These are phyloP conservation scores for Penicillium janthinellum DNA, from an alignment of 2,329 filamentous ascomycete genomes.

Conservation along the genomic window DNA sequence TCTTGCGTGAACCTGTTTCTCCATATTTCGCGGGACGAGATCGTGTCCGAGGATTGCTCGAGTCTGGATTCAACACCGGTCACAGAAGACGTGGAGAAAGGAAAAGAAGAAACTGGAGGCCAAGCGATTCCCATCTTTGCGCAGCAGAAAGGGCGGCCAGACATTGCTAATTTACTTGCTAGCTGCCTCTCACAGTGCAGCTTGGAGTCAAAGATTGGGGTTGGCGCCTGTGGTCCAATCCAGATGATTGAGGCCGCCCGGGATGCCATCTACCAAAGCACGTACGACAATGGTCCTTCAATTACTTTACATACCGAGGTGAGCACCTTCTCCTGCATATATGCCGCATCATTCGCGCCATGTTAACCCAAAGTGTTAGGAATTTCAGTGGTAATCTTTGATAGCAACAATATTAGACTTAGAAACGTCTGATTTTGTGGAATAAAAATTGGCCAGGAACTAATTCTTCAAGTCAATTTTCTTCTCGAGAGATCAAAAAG, in stretches of 20 bases:
- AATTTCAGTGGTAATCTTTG: not conserved
- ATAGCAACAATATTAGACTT: no score
- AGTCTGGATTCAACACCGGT: not conserved
- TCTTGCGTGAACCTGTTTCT: slow-evolving; percentile 9
- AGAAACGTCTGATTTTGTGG: no score
- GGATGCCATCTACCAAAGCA: not conserved
- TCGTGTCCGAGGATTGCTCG: not conserved
- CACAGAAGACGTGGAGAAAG: slow-evolving; percentile 12
- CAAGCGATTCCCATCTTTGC: not conserved
- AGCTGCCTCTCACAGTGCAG: slow-evolving; percentile 6
- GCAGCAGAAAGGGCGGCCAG: slow-evolving; percentile 5
- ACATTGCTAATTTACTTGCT: slow-evolving; percentile 9
- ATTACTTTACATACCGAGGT: slow-evolving; percentile 19
- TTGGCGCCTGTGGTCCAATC: slow-evolving; percentile 13
- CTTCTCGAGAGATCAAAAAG: no score
- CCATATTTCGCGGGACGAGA: slow-evolving; percentile 6
- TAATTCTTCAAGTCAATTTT: no score
- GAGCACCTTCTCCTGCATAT: not conserved
- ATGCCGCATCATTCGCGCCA: not conserved
- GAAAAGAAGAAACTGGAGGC: not conserved
- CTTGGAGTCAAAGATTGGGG: slow-evolving; percentile 1
- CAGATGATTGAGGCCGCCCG: slow-evolving; percentile 7
- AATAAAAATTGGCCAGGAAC: no score
- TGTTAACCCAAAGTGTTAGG: not conserved
- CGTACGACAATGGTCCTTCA: slow-evolving; percentile 11